Conservation (phyloP, 495 filamentous ascomycete species). For the Xylona heveae region DNA sequence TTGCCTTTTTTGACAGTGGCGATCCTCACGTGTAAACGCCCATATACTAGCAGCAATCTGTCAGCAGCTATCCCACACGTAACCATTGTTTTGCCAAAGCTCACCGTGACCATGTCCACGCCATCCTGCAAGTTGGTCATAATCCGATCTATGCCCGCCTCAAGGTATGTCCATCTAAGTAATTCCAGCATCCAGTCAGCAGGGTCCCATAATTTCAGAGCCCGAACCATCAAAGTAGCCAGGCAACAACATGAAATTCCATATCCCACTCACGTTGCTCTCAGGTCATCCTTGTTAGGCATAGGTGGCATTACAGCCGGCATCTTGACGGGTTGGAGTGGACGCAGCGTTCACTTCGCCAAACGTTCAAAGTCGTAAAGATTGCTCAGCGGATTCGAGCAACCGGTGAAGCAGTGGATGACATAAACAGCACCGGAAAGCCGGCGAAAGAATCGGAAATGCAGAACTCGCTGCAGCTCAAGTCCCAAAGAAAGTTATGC, state of each 20-base stretch:
- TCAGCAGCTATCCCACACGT: conserved; percentile 16
- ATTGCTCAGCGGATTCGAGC: no score
- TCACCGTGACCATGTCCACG: conserved; percentile 73
- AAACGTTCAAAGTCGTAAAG: no score
- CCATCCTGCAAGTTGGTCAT: conserved; percentile 83
- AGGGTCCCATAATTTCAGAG: conserved; percentile 1
- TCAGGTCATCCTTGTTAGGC: conserved; percentile 65
- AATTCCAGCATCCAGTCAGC: conserved; percentile 10
- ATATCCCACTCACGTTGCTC: conserved; percentile 44
- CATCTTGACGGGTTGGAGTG: conserved; percentile 4
- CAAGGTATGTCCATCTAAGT: conserved; percentile 67
- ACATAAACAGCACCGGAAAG: no score
- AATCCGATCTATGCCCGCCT: conserved; percentile 70
- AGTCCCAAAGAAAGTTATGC: no score
- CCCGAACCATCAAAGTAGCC: neutral
- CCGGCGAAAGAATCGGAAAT: no score
- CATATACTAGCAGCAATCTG: conserved; percentile 50
- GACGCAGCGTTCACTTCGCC: conserved; percentile 3
- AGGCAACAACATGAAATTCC: no score
- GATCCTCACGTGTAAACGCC: conserved; percentile 80
- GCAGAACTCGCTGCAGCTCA: no score
- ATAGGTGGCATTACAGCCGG: conserved; percentile 13
- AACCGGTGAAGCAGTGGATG: no score
- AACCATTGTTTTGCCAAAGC: conserved; percentile 18
- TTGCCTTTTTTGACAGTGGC: no score